Evolutionary conservation across 2,329 filamentous ascomycete genomes (phyloP).

Genomic region (Aspergillus puulaauensis): DNA sequence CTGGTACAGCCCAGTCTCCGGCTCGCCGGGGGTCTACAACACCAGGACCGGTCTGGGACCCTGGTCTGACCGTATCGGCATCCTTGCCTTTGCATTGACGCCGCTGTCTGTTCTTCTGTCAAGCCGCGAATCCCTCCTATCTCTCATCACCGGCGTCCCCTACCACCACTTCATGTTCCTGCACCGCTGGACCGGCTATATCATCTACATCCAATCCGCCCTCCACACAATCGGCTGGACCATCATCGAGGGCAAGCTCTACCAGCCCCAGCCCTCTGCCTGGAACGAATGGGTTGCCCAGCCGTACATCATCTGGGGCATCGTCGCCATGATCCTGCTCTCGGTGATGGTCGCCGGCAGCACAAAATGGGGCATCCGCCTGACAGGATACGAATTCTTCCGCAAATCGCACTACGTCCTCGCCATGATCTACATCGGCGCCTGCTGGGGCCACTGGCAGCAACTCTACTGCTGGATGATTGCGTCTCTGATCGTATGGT

Average conservation of each 20-base stretch:
- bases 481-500: slow-evolving; percentile 64
- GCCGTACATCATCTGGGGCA: slow-evolving; percentile 70
- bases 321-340: slow-evolving; percentile 66
- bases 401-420: slow-evolving; percentile 71
- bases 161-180: slow-evolving; percentile 78
- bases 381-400: slow-evolving; percentile 76
- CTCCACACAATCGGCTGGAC: slow-evolving; percentile 73
- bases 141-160: slow-evolving; percentile 68
- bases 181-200: slow-evolving; percentile 72
- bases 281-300: slow-evolving; percentile 60
- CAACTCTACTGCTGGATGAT: slow-evolving; percentile 68
- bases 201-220: slow-evolving; percentile 67
- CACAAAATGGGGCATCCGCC: slow-evolving; percentile 58
- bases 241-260: slow-evolving; percentile 64
- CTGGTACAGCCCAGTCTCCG: slow-evolving; percentile 69
- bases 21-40: slow-evolving; percentile 55
- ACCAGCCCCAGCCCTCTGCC: slow-evolving; percentile 67
- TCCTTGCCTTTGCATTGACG: slow-evolving; percentile 71
- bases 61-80: slow-evolving; percentile 68
- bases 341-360: slow-evolving; percentile 62
- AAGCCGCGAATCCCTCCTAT: slow-evolving; percentile 69
- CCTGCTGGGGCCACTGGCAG: slow-evolving; percentile 73
- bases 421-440: slow-evolving; percentile 72
- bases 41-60: slow-evolving; percentile 66
- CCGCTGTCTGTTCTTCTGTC: slow-evolving; percentile 67